These are phyloP conservation scores for Primulina tabacum DNA, from an alignment of 257 asterid species.

Conservation along the genomic window DNA sequence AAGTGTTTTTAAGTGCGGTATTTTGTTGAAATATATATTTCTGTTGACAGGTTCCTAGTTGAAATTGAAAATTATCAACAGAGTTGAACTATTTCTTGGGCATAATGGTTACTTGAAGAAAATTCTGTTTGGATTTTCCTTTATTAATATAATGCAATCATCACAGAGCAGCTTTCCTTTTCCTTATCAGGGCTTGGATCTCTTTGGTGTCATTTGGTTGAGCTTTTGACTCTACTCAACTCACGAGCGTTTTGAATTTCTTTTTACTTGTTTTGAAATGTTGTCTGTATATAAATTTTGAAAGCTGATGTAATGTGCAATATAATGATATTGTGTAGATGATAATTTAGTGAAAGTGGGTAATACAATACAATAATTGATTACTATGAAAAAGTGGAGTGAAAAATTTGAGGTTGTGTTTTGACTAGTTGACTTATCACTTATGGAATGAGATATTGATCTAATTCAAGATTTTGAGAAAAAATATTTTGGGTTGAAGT, in stretches of 20 bases:
- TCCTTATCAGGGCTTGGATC: background rate
- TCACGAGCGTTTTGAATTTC: too few species aligned
- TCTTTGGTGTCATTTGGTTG: background rate
- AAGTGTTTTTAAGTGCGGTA: background rate
- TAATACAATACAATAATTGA: too few species aligned
- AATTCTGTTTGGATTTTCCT: too few species aligned
- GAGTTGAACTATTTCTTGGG: background rate
- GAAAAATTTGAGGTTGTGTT: background rate
- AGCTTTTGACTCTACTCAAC: background rate
- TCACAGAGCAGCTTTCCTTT: background rate
- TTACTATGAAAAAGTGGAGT: too few species aligned
- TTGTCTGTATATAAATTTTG: background rate
- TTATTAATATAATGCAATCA: background rate
- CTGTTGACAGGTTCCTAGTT: background rate
- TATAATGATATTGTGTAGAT: too few species aligned
- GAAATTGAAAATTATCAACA: slow-evolving; percentile 7
- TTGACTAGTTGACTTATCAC: too few species aligned
- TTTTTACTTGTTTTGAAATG: background rate
- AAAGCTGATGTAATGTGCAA: too few species aligned
- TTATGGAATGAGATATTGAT: background rate
- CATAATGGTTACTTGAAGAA: slow-evolving; percentile 1
- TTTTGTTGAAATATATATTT: background rate
- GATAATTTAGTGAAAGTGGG: background rate
- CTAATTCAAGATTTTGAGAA: slow-evolving; percentile 2
- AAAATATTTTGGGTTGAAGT: slow-evolving; percentile 1